These are phyloP conservation scores for Elongisporangium senticosum DNA, from an alignment of 352 stramenopile genomes.

Conservation along the genomic window DNA sequence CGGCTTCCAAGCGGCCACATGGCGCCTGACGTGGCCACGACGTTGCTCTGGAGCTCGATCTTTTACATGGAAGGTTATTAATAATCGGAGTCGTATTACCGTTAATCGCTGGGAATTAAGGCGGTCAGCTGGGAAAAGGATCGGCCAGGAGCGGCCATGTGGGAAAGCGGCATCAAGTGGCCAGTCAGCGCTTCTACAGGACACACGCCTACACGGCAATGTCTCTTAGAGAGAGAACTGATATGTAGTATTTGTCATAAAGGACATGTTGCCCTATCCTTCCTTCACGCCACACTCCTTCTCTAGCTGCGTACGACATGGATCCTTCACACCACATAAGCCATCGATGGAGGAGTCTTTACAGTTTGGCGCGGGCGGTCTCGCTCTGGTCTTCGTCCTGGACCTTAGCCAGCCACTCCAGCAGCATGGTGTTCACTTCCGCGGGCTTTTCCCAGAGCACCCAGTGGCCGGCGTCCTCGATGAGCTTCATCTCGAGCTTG, in stretches of 20 bases:
- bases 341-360: neutral
- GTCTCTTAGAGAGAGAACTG: neutral
- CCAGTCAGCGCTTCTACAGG: neutral
- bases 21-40: no score
- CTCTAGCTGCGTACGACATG: neutral
- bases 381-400: neutral
- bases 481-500: constrained; percentile 43
- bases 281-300: no score
- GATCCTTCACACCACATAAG: no score
- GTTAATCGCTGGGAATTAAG: neutral
- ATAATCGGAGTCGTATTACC: neutral
- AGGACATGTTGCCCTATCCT: neutral
- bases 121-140: neutral
- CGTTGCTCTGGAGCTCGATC: neutral
- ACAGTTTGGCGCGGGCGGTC: constrained; percentile 6
- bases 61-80: neutral
- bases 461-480: constrained; percentile 56
- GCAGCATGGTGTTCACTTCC: constrained; percentile 29
- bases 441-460: constrained; percentile 54
- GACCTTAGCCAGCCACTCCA: constrained; percentile 33
- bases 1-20: neutral
- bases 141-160: neutral
- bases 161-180: neutral
- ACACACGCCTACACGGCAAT: no score
- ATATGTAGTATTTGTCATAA: neutral